Evolutionary conservation across 257 asterid genomes (phyloP).

Genomic region (Capsicum rhomboideum): DNA sequence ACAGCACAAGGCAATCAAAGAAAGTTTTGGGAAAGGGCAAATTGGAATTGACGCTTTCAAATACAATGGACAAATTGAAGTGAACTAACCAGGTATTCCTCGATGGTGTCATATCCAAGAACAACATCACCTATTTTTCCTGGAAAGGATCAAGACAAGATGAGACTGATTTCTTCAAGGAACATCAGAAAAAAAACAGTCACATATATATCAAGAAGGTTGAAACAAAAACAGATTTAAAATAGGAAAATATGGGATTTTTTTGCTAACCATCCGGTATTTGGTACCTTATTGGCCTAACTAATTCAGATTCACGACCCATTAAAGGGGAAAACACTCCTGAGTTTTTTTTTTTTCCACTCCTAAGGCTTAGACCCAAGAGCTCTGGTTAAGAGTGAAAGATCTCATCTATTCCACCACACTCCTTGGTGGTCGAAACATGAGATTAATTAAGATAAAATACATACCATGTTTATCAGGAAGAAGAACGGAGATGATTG

Average conservation of each 20-base stretch:
- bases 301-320: neutral
- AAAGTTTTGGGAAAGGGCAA: neutral
- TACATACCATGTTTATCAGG: conserved; percentile 10
- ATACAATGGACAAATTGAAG: neutral
- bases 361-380: neutral
- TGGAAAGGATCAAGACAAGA: conserved; percentile 6
- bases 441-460: neutral
- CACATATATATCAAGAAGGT: neutral
- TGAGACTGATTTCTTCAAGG: neutral
- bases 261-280: neutral
- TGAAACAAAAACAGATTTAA: neutral
- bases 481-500: conserved; percentile 5
- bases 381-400: neutral
- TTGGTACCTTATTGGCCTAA: neutral
- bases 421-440: neutral
- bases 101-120: conserved; percentile 67
- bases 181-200: neutral
- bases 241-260: neutral
- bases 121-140: conserved; percentile 22
- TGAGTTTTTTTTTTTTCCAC: too few species aligned
- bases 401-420: neutral
- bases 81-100: conserved; percentile 44
- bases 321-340: neutral
- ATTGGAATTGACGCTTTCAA: neutral
- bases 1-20: neutral